Conservation (phyloP, 1,284 basidiomycete species). For the Vanrija pseudolonga region DNA sequence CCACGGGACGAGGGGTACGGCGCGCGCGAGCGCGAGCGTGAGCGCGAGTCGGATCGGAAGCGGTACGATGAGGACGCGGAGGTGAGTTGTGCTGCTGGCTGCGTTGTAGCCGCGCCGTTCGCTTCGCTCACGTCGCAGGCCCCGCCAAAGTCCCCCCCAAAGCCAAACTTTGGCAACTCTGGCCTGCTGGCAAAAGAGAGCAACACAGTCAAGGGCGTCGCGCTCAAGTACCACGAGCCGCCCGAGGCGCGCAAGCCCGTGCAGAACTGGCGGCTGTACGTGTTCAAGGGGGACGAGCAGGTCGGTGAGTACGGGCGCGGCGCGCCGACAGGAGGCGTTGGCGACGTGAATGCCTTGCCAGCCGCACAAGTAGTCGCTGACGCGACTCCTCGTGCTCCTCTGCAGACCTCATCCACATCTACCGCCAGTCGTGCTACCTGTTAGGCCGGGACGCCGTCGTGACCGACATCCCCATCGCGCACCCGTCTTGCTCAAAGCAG, state of each 20-base stretch:
- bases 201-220: constrained; percentile 79
- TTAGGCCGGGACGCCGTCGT: constrained; percentile 82
- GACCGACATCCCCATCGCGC: constrained; percentile 84
- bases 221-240: constrained; percentile 97
- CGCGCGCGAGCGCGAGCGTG: constrained; percentile 35
- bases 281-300: constrained; percentile 93
- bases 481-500: constrained; percentile 97
- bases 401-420: constrained; percentile 80
- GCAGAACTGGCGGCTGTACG: constrained; percentile 88
- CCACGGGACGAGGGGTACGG: constrained; percentile 5
- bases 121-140: constrained; percentile 3
- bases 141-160: constrained; percentile 16
- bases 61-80: constrained; percentile 36
- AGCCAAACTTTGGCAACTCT: constrained; percentile 83
- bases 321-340: too few relatives aligned
- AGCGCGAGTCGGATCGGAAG: constrained; percentile 37
- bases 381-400: background rate
- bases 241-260: constrained; percentile 92
- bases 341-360: too few relatives aligned
- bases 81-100: background rate
- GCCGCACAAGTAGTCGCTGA: too few relatives aligned
- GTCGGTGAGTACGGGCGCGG: constrained; percentile 71
- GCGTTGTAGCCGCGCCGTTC: too few relatives aligned
- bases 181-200: constrained; percentile 93
- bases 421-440: constrained; percentile 89